Percentiles rank a stretch among this genome's conserved stretches.
Conservation (phyloP, 257 asterid species). For the Schizonepeta tenuifolia region DNA sequence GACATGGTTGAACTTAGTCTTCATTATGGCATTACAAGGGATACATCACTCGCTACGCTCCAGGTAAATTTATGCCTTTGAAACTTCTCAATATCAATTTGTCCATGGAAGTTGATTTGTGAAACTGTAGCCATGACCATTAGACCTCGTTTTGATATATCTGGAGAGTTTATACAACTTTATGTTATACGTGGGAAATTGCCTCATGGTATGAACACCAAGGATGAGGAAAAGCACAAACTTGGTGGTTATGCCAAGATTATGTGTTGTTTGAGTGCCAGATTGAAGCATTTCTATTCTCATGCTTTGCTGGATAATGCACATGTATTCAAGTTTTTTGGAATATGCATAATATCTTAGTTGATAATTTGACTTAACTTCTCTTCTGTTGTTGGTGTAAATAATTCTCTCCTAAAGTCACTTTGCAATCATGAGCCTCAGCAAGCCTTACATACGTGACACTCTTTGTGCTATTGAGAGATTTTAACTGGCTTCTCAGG, state of each 20-base stretch:
- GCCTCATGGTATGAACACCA: neutral
- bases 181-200: conserved; percentile 11
- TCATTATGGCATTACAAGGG: conserved; percentile 82
- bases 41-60: conserved; percentile 86
- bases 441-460: conserved; percentile 15
- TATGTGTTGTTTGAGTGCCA: conserved; percentile 8
- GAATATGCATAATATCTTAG: conserved; percentile 8
- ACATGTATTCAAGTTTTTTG: neutral
- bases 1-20: conserved; percentile 83
- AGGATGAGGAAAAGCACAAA: conserved; percentile 14
- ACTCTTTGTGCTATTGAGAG: neutral
- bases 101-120: conserved; percentile 1
- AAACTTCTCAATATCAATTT: conserved; percentile 15
- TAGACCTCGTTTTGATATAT: neutral
- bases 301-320: conserved; percentile 21
- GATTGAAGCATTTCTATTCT: conserved; percentile 3
- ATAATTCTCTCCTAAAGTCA: neutral
- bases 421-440: conserved; percentile 15
- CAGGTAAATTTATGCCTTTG: conserved; percentile 56
- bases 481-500: neutral
- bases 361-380: conserved; percentile 8
- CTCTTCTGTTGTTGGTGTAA: conserved; percentile 17
- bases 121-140: conserved; percentile 5
- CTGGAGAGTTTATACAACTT: conserved; percentile 4
- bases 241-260: conserved; percentile 12